phyloP scores from a whole-genome alignment of 164 flowering plant genomes.

The Tetrastigma voinierianum region DNA sequence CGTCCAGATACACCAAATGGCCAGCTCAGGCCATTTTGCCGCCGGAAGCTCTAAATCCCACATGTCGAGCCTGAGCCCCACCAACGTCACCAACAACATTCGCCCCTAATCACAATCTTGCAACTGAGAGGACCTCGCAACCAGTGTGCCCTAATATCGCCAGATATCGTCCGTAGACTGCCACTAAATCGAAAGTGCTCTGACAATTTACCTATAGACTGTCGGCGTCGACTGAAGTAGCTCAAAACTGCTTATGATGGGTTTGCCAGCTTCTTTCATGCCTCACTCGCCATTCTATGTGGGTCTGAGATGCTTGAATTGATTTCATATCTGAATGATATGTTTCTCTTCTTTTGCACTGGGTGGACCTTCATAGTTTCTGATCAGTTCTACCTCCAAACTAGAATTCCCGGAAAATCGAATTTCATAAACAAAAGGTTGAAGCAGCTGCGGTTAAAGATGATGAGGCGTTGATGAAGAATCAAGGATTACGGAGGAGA shows the following conservation, averaged over 20 bases:
- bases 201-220: too few species aligned
- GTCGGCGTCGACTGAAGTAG: slow-evolving; percentile 65
- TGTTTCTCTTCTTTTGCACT: slow-evolving; percentile 48
- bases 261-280: too few species aligned
- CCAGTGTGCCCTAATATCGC: slow-evolving; percentile 45
- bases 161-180: slow-evolving; percentile 32
- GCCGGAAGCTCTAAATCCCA: slow-evolving; percentile 86
- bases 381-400: too few species aligned
- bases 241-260: slow-evolving; percentile 69
- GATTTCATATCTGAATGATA: slow-evolving; percentile 15
- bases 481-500: too few species aligned
- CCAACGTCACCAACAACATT: slow-evolving; percentile 29
- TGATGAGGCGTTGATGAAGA: too few species aligned
- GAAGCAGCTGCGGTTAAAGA: too few species aligned
- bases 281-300: slow-evolving; percentile 1
- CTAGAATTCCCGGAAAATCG: too few species aligned
- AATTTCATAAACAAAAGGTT: too few species aligned
- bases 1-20: slow-evolving; percentile 62
- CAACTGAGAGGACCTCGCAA: too few species aligned
- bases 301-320: background rate
- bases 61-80: slow-evolving; percentile 67
- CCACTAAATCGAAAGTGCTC: slow-evolving; percentile 63
- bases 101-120: slow-evolving; percentile 61
- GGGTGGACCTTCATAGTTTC: slow-evolving; percentile 53
- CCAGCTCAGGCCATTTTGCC: slow-evolving; percentile 68